Evolutionary conservation across 371 early-diverging fungal species (phyloP).

Genomic region (Mortierella sp.): DNA sequence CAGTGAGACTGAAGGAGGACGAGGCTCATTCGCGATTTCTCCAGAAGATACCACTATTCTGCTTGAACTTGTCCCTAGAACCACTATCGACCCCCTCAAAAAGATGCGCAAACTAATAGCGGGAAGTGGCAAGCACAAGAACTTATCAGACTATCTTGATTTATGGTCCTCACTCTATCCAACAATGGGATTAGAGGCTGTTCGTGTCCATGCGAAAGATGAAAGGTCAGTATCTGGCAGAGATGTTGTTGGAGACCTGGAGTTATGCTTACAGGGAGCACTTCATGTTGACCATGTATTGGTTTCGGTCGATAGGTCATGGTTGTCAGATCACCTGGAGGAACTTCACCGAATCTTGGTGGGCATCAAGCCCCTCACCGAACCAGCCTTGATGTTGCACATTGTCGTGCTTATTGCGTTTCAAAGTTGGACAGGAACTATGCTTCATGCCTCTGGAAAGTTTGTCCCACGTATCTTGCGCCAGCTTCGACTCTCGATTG

Average conservation of each 20-base stretch:
- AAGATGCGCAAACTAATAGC: slow-evolving; percentile 37
- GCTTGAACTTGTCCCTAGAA: slow-evolving; percentile 8
- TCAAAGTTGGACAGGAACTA: slow-evolving; percentile 37
- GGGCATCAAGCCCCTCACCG: slow-evolving; percentile 19
- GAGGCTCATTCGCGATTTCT: slow-evolving; percentile 12
- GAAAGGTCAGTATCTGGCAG: slow-evolving; percentile 10
- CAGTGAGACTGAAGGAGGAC: not conserved
- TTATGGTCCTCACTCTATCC: slow-evolving; percentile 4
- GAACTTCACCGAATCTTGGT: slow-evolving; percentile 17
- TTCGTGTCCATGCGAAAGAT: not conserved
- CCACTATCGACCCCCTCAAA: slow-evolving; percentile 3
- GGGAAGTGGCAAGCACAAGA: slow-evolving; percentile 48
- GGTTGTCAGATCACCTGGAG: slow-evolving; percentile 17
- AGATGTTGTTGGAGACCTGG: too few species aligned
- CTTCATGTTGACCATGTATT: not conserved
- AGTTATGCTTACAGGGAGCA: too few species aligned
- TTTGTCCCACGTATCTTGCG: slow-evolving; percentile 47
- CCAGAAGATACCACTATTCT: slow-evolving; percentile 11
- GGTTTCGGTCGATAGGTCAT: slow-evolving; percentile 1
- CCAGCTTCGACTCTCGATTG: slow-evolving; percentile 24
- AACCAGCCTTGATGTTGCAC: slow-evolving; percentile 39
- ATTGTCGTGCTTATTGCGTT: slow-evolving; percentile 43
- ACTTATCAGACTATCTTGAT: slow-evolving; percentile 26
- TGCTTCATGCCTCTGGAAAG: slow-evolving; percentile 55
- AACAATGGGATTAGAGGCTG: not conserved